These are phyloP conservation scores for Thielaviopsis populi DNA, from an alignment of 2,329 filamentous ascomycete genomes.

Conservation along the genomic window DNA sequence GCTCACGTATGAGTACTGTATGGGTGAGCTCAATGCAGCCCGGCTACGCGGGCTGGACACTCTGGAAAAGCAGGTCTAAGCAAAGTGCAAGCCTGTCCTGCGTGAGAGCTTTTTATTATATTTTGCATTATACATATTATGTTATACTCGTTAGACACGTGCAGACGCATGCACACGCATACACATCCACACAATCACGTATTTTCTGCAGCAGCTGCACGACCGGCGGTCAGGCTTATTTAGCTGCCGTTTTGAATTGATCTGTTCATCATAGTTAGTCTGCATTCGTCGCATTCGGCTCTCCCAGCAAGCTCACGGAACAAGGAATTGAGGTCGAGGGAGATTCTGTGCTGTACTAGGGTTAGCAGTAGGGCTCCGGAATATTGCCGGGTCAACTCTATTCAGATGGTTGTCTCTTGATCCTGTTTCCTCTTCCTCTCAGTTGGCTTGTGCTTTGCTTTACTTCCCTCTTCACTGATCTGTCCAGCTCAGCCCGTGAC, in stretches of 20 bases:
- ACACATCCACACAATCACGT: not conserved
- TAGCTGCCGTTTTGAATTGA: not conserved
- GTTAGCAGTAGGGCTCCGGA: not conserved
- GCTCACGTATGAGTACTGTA: conserved; percentile 80
- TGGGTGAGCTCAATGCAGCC: conserved; percentile 32
- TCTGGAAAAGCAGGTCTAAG: not conserved
- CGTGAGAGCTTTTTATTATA: not conserved
- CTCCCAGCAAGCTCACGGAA: no score
- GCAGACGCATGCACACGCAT: not conserved
- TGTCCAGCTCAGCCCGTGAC: conserved; percentile 1
- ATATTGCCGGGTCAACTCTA: not conserved
- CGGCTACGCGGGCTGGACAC: conserved; percentile 9
- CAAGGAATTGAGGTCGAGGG: not conserved
- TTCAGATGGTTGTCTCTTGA: not conserved
- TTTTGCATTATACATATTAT: not conserved
- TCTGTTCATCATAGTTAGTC: not conserved
- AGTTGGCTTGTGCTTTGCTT: not conserved
- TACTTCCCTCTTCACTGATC: not conserved
- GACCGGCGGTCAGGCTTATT: not conserved
- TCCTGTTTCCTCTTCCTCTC: not conserved
- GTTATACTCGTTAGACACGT: not conserved
- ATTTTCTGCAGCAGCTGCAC: not conserved
- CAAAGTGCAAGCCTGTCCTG: not conserved
- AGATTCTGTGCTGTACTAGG: not conserved
- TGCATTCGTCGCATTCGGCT: not conserved